These are phyloP conservation scores for Fusarium sublunatum DNA, from an alignment of 2,329 filamentous ascomycete genomes.

Conservation along the genomic window DNA sequence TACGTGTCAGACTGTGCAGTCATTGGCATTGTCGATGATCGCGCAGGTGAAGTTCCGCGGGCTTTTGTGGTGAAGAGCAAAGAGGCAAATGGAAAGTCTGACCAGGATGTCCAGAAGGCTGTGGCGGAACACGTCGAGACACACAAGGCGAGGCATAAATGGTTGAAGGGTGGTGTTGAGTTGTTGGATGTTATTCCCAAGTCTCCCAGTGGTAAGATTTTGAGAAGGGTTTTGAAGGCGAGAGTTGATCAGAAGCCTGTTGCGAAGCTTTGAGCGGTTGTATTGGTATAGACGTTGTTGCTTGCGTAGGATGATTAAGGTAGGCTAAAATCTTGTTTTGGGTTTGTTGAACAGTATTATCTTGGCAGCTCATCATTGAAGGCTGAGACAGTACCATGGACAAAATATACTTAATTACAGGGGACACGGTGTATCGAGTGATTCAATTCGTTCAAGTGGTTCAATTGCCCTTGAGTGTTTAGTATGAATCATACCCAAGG, in stretches of 20 bases:
- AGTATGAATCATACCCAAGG: too few relatives aligned
- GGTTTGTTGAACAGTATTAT: too few relatives aligned
- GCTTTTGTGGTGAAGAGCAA: conserved; percentile 68
- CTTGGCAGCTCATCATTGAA: too few relatives aligned
- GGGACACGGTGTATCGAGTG: too few relatives aligned
- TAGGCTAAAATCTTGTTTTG: too few relatives aligned
- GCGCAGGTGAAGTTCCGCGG: conserved; percentile 70
- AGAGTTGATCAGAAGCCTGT: conserved; percentile 1
- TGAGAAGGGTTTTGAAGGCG: conserved; percentile 24
- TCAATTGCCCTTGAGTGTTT: too few relatives aligned
- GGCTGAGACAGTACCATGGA: too few relatives aligned
- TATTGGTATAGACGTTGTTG: not conserved
- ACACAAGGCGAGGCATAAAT: conserved; percentile 76
- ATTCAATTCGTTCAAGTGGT: too few relatives aligned
- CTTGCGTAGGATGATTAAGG: not conserved
- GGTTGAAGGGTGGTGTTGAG: conserved; percentile 70
- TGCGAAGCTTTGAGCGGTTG: conserved; percentile 13
- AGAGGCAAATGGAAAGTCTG: conserved; percentile 62
- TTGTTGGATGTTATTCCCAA: conserved; percentile 77
- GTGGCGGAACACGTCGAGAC: conserved; percentile 70
- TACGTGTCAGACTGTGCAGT: conserved; percentile 80
- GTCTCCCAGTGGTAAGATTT: conserved; percentile 78
- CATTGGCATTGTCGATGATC: conserved; percentile 71
- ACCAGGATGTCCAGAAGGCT: conserved; percentile 59
- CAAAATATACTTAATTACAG: too few relatives aligned